Base-by-base conservation (phyloP, 257 asterid genomes). In the Jacaranda copaia region DNA sequence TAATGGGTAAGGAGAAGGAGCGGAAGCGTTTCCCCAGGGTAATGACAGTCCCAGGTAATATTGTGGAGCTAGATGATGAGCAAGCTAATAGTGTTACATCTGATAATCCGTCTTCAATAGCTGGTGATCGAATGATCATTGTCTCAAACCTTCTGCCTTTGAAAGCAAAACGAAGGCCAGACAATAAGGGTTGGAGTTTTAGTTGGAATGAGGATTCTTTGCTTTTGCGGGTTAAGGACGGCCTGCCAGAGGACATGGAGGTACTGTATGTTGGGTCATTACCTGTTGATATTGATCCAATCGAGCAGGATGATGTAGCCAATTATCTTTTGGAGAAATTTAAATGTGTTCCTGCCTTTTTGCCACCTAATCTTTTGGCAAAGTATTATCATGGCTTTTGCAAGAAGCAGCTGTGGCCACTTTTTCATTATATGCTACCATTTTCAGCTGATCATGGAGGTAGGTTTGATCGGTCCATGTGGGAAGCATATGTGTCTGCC, bases 31-130 rank as follows among this genome's bases (percentile, higher is more conserved):
- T 92, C 66, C 92, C 96, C 0, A 84, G 94, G 85, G 93, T 88
- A 56, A 92, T 92, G 97, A 92, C 97, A 8, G 97, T 92, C 64
- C 97, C 97, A 0, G 97, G 97, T 74, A 90, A 87, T 82, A 87
- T 90, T n/a, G 74, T 83, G 10, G 96, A 90, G 88, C 83, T 92
- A 6, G 97, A 92, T 56, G 96, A 92, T 81, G 97, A 90, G 80
- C 94, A 83, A 79, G 85, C 91, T 36, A 70, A 68, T 51, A 92
- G 97, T 81, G 93, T 92, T 73, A 71, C 93, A 25, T 92, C 97
- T 38, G 96, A 92, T 77, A 89, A 90, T 74, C 92, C 87, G 2
- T 92, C 97, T 68, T 92, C 96, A 5, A 39, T 90, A 45, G 94
- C 90, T 70, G 90, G 90, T 80, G 97, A 92, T 78, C 84, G 96